Percentiles rank a stretch among this genome's conserved stretches.
phyloP scores from a whole-genome alignment of 345 rosid genomes.

The Ricinus communis region DNA sequence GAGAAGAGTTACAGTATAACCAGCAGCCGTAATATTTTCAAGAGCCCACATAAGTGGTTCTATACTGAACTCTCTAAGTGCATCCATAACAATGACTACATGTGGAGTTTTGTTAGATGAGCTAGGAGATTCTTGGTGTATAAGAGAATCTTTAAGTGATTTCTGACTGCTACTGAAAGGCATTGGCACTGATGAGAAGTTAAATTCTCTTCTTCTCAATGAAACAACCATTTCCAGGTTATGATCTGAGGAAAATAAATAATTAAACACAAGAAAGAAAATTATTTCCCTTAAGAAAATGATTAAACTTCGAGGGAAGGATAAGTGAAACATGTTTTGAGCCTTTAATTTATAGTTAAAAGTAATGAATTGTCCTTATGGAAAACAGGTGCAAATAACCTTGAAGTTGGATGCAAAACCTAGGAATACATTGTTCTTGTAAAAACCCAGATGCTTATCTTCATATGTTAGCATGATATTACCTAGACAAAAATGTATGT shows the following conservation, averaged over 20 bases:
- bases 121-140: conserved; percentile 20
- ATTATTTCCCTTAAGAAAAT: neutral
- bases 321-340: neutral
- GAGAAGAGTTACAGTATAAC: conserved; percentile 41
- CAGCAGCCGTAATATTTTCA: conserved; percentile 32
- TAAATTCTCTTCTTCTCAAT: conserved; percentile 9
- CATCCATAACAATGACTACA: conserved; percentile 54
- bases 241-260: too few relatives aligned
- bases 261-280: too few relatives aligned
- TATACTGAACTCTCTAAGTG: conserved; percentile 39
- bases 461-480: neutral
- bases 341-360: neutral
- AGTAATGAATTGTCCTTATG: neutral
- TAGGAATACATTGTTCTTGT: neutral
- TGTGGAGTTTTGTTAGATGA: conserved; percentile 22
- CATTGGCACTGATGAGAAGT: conserved; percentile 5
- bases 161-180: neutral
- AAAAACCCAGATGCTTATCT: neutral
- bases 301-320: neutral
- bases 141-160: conserved; percentile 18
- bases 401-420: neutral
- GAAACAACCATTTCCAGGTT: neutral
- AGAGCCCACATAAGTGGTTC: conserved; percentile 53
- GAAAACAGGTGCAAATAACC: neutral
- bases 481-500: neutral